Conservation (phyloP, 139 green algal species). For the Dunaliella sp. region DNA sequence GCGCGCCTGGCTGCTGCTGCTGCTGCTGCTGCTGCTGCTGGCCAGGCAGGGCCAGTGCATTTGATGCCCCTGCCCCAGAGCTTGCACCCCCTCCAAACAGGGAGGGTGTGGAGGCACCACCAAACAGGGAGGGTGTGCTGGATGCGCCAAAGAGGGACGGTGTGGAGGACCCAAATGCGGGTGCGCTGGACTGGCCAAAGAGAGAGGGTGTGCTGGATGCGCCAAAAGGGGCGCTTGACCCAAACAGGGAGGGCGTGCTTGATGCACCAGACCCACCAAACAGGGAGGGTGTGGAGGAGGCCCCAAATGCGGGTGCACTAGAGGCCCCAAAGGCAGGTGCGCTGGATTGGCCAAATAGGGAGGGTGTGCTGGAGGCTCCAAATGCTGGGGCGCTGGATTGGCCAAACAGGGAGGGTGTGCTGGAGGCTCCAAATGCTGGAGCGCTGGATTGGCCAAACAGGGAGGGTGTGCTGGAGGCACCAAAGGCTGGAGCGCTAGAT, state of each 20-base stretch:
- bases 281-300: conserved; percentile 3
- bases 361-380: conserved; percentile 14
- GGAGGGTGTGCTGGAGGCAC: conserved; percentile 9
- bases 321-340: conserved; percentile 1
- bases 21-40: conserved; percentile 2
- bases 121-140: conserved; percentile 10
- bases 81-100: conserved; percentile 16
- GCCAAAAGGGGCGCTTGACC: neutral
- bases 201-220: neutral
- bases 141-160: conserved; percentile 13
- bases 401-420: conserved; percentile 1
- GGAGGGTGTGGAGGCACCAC: neutral
- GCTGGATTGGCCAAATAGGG: neutral
- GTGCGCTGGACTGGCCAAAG: conserved; percentile 8
- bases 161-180: no score
- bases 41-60: neutral
- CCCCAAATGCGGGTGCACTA: neutral
- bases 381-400: neutral
- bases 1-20: conserved; percentile 17
- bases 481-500: conserved; percentile 11
- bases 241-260: conserved; percentile 16
- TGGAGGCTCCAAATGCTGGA: conserved; percentile 3
- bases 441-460: conserved; percentile 3
- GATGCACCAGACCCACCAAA: conserved; percentile 12
- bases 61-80: no score